Evolutionary conservation across 2,329 filamentous ascomycete genomes (phyloP).

Genomic region (Aspergillus piperis): DNA sequence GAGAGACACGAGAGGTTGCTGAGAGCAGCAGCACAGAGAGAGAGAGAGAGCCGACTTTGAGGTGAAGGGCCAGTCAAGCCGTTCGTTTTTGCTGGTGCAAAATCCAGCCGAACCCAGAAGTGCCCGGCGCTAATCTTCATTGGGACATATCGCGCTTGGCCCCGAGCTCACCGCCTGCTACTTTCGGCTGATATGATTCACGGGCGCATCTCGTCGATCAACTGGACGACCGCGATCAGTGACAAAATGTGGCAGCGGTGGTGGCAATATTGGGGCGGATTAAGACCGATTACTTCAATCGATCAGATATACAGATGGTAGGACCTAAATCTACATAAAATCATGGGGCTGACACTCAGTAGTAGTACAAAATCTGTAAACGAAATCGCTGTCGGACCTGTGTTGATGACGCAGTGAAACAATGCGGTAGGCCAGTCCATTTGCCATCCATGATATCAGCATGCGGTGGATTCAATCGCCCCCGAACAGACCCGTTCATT

Average conservation of each 20-base stretch:
- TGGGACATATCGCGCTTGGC: background rate
- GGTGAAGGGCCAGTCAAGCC: slow-evolving; percentile 14
- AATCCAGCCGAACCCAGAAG: slow-evolving; percentile 4
- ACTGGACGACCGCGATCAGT: background rate
- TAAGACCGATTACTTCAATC: too few relatives aligned
- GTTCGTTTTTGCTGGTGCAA: slow-evolving; percentile 3
- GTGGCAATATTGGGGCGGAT: background rate
- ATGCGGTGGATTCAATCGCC: background rate
- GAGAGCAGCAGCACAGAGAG: background rate
- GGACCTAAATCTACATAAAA: too few relatives aligned
- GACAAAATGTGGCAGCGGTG: background rate
- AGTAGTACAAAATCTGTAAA: background rate
- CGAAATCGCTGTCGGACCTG: background rate
- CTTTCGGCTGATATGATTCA: background rate
- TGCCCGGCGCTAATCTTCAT: background rate
- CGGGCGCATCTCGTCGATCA: background rate
- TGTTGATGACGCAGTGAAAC: background rate
- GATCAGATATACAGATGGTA: too few relatives aligned
- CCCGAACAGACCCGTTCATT: background rate
- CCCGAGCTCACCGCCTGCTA: slow-evolving; percentile 18
- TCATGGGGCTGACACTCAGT: too few relatives aligned
- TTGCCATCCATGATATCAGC: slow-evolving; percentile 4
- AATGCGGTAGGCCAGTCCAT: background rate
- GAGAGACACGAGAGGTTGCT: slow-evolving; percentile 12
- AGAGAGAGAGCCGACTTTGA: background rate